These are phyloP conservation scores for Calonectria fujianensis DNA, from an alignment of 2,329 filamentous ascomycete genomes.

Conservation along the genomic window DNA sequence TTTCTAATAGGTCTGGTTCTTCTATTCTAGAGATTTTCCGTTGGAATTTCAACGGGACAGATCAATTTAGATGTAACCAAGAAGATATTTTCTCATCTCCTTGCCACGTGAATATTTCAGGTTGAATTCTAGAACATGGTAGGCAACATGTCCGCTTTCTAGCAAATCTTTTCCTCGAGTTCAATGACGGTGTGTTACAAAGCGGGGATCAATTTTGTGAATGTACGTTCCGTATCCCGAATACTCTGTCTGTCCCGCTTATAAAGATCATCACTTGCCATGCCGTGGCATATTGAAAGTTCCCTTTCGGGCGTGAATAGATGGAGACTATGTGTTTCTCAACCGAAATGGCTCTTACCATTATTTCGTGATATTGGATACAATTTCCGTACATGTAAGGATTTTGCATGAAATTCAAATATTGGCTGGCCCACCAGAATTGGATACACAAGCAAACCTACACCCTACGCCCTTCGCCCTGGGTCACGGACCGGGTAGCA, in stretches of 20 bases:
- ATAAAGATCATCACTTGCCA: background rate
- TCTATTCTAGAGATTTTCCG: background rate
- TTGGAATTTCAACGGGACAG: background rate
- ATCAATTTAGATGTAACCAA: background rate
- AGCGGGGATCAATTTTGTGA: background rate
- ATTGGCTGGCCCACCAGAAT: constrained; percentile 7
- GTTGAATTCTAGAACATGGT: background rate
- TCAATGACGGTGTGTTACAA: background rate
- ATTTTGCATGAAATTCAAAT: constrained; percentile 16
- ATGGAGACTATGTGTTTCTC: background rate
- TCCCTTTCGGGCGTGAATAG: background rate
- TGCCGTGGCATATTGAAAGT: background rate
- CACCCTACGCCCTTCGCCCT: background rate
- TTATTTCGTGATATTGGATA: background rate
- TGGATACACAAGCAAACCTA: background rate
- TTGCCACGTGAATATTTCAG: background rate
- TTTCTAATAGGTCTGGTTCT: background rate
- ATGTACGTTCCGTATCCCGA: background rate
- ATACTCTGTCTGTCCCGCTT: background rate
- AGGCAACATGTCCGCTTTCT: background rate
- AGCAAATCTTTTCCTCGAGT: background rate
- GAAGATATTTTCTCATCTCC: background rate
- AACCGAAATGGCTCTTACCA: background rate
- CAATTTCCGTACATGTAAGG: background rate
- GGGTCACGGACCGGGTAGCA: background rate